Base-by-base conservation (phyloP, 2,329 filamentous ascomycete species). In the Myriosclerotinia curreyana region DNA sequence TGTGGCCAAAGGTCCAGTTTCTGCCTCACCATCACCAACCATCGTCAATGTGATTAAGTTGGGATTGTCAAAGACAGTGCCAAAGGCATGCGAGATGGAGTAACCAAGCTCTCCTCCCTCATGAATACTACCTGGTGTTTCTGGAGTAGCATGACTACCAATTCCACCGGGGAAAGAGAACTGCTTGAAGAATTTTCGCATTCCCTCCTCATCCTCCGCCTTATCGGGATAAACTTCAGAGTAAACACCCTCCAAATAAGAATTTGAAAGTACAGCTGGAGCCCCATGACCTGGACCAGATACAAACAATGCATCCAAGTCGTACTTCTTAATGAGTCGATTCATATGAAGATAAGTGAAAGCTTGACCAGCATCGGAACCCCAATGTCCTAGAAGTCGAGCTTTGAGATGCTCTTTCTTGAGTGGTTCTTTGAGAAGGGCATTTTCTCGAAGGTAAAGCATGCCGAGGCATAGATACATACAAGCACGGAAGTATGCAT, bases 321-420 rank as follows among this genome's bases (percentile, higher is more conserved):
- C 84, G 72, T 91, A 89, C 76, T 92, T 92, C 76, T 89, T 91
- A 80, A 92, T 91, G 65, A 92, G 78, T 42, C 89, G 86, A 76
- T 92, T 92, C 81, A 91, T 89, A 77, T 92, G 89, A 79, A 92
- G 90, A 75, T 87, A 92, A 42, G 88, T 90, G 76, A 93, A 92
- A 65, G 88, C 86, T 76, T 92, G 90, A 17, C 89, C 90, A n/a
- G 90, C 86, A 58, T 90, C 89, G 3, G 88, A 91, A 62, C 90
- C 90, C 81, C 90, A 93, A 74, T 93, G 90, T 48, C 90, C 90
- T 2, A 93, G 80, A 11, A 92, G 79, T 68, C 90, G 85, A 65
- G 83, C 81, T 77, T 93, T 93, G 77, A 92, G 80, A 72, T 92
- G 90, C 58, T 64, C 85, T 40, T 83, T 78, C 69, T 84, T 84